A percentile compares a stretch with the other conserved stretches of the same genome.
Conservation (phyloP, 176 grass and related monocot species). For the Phoenix roebelenii region DNA sequence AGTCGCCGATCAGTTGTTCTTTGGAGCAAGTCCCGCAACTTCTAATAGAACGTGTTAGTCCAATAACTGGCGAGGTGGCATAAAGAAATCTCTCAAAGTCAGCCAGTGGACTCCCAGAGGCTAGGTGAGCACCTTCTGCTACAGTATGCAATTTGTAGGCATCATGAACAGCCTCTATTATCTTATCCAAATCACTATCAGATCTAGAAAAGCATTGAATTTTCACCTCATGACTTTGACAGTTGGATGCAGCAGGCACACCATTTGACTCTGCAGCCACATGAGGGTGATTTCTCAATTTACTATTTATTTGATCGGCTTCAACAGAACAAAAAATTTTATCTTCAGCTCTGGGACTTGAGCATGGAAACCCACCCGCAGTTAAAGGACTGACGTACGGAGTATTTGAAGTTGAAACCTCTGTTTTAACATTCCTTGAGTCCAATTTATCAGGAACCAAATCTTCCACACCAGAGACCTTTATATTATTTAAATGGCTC, state of each 20-base stretch:
- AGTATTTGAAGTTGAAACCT: not conserved
- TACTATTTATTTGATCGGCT: not conserved
- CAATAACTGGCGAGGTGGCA: constrained; percentile 54
- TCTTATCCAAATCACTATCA: constrained; percentile 36
- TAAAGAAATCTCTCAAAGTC: constrained; percentile 54
- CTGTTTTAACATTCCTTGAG: not conserved
- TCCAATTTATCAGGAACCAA: not conserved
- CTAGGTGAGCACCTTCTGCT: constrained; percentile 18
- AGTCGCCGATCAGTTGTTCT: constrained; percentile 20
- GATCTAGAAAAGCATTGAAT: constrained; percentile 19
- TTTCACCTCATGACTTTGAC: constrained; percentile 12
- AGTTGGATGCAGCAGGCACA: constrained; percentile 4
- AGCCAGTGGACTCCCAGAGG: constrained; percentile 35
- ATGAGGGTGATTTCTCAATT: not conserved
- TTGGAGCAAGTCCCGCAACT: constrained; percentile 16
- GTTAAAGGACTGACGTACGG: not conserved
- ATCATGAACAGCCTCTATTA: constrained; percentile 40
- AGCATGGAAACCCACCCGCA: not conserved
- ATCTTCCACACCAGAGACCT: not conserved
- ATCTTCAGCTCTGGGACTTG: not conserved
- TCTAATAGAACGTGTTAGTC: constrained; percentile 10
- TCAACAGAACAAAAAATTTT: not conserved
- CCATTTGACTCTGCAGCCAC: not conserved
- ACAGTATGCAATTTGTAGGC: constrained; percentile 21
- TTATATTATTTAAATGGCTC: constrained; percentile 13